Evolutionary conservation across 176 grass and related monocot species (phyloP).

Genomic region (Avena sativa): DNA sequence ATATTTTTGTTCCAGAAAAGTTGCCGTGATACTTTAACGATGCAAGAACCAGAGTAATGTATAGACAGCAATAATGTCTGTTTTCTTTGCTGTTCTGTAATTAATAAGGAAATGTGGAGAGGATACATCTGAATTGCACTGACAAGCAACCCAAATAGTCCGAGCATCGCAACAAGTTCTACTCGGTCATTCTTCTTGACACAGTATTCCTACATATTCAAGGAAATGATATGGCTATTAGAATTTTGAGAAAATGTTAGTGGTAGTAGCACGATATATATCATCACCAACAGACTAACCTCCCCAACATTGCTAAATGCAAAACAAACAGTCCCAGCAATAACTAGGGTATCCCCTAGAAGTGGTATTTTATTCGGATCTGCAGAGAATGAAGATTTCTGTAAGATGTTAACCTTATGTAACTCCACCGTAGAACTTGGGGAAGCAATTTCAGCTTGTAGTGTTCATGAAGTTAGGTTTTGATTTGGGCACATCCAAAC

Average conservation of each 20-base stretch:
- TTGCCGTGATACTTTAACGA: neutral
- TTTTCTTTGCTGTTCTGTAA: constrained; percentile 5
- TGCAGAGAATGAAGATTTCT: constrained; percentile 32
- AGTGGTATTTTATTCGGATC: constrained; percentile 59
- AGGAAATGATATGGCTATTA: constrained; percentile 18
- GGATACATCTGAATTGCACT: constrained; percentile 76
- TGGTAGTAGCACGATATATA: neutral
- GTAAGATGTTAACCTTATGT: neutral
- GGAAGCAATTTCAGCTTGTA: neutral
- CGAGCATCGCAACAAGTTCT: constrained; percentile 79
- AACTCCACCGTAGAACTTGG: constrained; percentile 7
- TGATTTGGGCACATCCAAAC: neutral
- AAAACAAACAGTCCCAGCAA: constrained; percentile 71
- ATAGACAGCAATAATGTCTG: neutral
- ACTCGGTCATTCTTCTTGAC: constrained; percentile 79
- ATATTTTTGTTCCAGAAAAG: constrained; percentile 10
- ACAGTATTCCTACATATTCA: constrained; percentile 66
- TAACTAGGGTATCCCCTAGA: constrained; percentile 73
- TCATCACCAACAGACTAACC: constrained; percentile 37
- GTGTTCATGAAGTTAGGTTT: constrained; percentile 6
- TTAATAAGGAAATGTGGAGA: constrained; percentile 3
- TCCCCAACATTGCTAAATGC: constrained; percentile 79
- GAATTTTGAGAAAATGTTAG: constrained; percentile 27
- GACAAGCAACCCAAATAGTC: constrained; percentile 63
- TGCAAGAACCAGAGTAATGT: constrained; percentile 8